Base-by-base conservation (phyloP, 345 rosid species). In the Anastatica hierochuntica region DNA sequence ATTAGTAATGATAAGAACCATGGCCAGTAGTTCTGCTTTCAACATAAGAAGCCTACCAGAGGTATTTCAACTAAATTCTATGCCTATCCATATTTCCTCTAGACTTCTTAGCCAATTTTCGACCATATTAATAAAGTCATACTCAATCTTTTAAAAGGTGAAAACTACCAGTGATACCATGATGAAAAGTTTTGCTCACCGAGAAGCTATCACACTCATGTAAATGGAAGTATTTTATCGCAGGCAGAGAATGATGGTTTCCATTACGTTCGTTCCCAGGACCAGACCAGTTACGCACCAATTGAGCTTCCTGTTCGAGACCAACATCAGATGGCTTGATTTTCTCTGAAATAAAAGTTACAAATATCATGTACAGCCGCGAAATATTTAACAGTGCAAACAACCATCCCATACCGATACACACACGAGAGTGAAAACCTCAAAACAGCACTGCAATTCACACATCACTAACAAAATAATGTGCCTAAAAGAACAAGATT, bases 281-380 rank as follows among this genome's bases (percentile, higher is more conserved):
- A 70, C 74, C 82, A 36, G 79, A 19, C 97, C 94, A 83, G 59
- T 70, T 66, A 5, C 85, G 94, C 18, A 78, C 84, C 48, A 75
- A 47, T 49, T 94, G 99, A 1, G 89, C 92, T 73, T 94, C 99
- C 62, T 80, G 92, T 66, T 87, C 98, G 8, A 90, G 92, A 62
- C 96, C 98, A 66, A 90, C 92, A 68, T 87, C 87, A 54, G 88
- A 76, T 13, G 98, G 98, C 85, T 80, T 90, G 80, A 90, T 82
- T 78, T 79, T 81, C 58, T 90, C 98, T 90, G 96, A 68, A 73
- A 12, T 56, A 53, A 60, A 63, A 62, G 42, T 43, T 21, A 37
- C 16, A 43, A 15, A 40, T 37, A 46, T 62, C 53, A 62, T 1
- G 5, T 34, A 42, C 30, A 10, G n/a, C n/a, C 23, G 30, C 43